Evolutionary conservation across 257 asterid genomes (phyloP), one percentile per base, ranked within the genome.

Genomic region (Solanum infundibuliforme): DNA sequence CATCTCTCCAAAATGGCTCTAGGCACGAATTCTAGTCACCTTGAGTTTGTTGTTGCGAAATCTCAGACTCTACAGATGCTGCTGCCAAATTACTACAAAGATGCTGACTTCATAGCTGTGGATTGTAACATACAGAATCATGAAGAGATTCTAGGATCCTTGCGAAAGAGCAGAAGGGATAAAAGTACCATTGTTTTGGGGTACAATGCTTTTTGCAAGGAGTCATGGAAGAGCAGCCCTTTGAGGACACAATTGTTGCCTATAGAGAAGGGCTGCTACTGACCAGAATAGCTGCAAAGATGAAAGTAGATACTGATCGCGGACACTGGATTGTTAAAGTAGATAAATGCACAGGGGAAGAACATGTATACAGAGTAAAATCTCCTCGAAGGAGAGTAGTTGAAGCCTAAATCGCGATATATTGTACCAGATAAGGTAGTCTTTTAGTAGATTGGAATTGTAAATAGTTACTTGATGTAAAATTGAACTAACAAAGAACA

Each of bases 231-330:
- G 69, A 92, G 90, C 20, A 88, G 93, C 84, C 90, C 90, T 5
- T 84, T 90, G 83, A 86, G 92, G 1, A 89, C 94, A 14, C 96
- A 93, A 68, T 86, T 95, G 89, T 91, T 96, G 92, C 99, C 98
- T 1, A 96, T 96, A 98, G 98, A 72, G 98, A 93, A 79, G 99
- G 98, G 12, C 74, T 96, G 89, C 81, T 95, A 87, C 89, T 96
- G 38, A 93, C 93, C 3, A 89, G 95, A 89, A 85, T 88, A 18
- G 87, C 91, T 31, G 93, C 88, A 11, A 75, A 38, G 14, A 77
- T 62, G 18, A 87, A 88, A 34, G 88, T 87, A 8, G 23, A 83
- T 43, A 87, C 25, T 29, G 66, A 41, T 18, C 6, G 13, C 90
- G 90, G 96, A 18, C 91, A 94, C 18, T 95, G 98, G 98, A 87